Base-by-base conservation (phyloP, 176 grass and related monocot species). In the Zoysia pacifica region DNA sequence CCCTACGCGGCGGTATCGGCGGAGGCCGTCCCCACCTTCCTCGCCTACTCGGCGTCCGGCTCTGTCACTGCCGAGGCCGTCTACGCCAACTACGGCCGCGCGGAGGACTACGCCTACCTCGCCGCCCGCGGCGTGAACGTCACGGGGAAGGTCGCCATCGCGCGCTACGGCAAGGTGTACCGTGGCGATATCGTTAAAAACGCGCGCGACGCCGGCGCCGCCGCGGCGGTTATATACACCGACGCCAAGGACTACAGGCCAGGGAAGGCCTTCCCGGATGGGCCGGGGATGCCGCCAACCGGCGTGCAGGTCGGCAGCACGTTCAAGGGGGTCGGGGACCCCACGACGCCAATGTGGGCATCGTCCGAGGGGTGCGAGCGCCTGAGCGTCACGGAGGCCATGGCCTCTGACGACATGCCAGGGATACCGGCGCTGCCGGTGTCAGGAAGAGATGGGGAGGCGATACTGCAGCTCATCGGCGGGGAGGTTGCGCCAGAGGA, bases 71-170 rank as follows among this genome's bases (percentile, higher is more conserved):
- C 87, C 20, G 86, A 93, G 65, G 89, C 65, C 39, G 84, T 87
- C 59, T 98, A 98, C 40, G 95, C 92, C 69, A 92, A 91, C 74
- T 94, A 98, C 83, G 94, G 95, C 86, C 88, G 90, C 76, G 38
- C 79, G 6, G 88, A 93, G 82, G 95, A 98, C 81, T 98, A 86
- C 13, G 80, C 88, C 3, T 72, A 65, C 69, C 86, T 98, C 40
- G 74, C 35, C 42, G 73, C 90, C 65, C 78, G 87, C 45, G 87
- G 91, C 1, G 77, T 97, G 10, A 81, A 97, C 74, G 85, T 97
- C 77, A 87, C 95, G n/a, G 92, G 90, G 0, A 84, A 84, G 11
- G 87, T 97, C 76, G 85, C 87, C 39, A 4, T 97, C 51, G 90
- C 87, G 15, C 85, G 90, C 68, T 94, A 89, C 74, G 95, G 92